Conservation (phyloP, 2,329 filamentous ascomycete genomes). For the Metarhizium guizhouense region DNA sequence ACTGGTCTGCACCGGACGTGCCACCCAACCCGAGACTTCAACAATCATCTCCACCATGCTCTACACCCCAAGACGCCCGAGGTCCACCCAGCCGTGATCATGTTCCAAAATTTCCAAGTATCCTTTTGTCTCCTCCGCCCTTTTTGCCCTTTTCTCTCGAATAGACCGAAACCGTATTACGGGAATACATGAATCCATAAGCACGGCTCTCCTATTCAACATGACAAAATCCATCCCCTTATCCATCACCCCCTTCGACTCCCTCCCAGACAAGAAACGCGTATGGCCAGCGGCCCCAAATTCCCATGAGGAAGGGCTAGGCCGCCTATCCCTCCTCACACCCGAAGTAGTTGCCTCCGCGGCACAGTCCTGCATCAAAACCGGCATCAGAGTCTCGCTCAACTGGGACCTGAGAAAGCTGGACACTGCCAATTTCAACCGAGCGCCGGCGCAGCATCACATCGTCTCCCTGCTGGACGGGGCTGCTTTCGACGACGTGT, state of each 20-base stretch:
- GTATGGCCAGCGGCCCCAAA: conserved; percentile 37
- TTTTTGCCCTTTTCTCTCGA: background rate
- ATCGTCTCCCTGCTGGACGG: conserved; percentile 39
- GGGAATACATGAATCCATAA: background rate
- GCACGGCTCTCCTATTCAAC: background rate
- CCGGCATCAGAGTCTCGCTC: conserved; percentile 41
- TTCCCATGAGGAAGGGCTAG: conserved; percentile 41
- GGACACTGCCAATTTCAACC: conserved; percentile 43
- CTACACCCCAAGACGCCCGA: no score
- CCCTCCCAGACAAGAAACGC: conserved; percentile 36
- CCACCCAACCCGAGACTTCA: background rate
- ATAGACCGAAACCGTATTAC: no score
- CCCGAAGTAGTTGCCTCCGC: conserved; percentile 41
- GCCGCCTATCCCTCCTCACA: conserved; percentile 41
- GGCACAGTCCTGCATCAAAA: conserved; percentile 35
- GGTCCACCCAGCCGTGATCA: no score
- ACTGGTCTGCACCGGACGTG: background rate
- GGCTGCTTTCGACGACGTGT: conserved; percentile 39
- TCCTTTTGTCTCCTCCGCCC: background rate
- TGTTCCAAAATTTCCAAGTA: background rate
- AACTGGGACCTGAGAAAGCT: conserved; percentile 48
- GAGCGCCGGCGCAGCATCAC: conserved; percentile 39
- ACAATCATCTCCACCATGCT: no score
- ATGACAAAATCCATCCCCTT: background rate
- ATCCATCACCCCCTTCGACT: conserved; percentile 17